Conservation (phyloP, 352 stramenopile genomes). For the Phytopythium mirpurense region DNA sequence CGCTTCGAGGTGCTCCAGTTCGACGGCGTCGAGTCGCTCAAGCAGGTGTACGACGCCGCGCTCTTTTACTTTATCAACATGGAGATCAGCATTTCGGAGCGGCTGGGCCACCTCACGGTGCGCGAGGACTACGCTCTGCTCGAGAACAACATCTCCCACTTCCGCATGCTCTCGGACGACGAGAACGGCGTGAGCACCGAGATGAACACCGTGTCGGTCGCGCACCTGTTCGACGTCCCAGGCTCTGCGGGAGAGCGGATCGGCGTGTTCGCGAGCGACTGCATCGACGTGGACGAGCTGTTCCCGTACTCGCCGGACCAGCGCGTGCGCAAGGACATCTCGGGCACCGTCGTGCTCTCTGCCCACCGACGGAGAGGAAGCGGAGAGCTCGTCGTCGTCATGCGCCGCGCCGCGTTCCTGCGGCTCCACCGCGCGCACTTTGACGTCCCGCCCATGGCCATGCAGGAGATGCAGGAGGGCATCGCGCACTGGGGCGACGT, state of each 20-base stretch:
- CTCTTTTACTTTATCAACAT: conserved; percentile 36
- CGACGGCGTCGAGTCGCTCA: conserved; percentile 18
- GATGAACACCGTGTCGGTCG: conserved; percentile 19
- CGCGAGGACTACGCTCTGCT: conserved; percentile 24
- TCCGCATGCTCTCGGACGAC: conserved; percentile 16
- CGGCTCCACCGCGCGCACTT: conserved; percentile 22
- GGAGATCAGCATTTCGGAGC: conserved; percentile 37
- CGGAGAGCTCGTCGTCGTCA: conserved; percentile 24
- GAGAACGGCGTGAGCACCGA: conserved; percentile 15
- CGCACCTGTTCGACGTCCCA: conserved; percentile 13
- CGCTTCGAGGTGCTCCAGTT: conserved; percentile 20
- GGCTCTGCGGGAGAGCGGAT: conserved; percentile 12
- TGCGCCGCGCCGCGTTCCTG: conserved; percentile 18
- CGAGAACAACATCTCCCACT: conserved; percentile 18
- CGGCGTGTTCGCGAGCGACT: conserved; percentile 24
- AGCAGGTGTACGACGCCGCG: conserved; percentile 29
- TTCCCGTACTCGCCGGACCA: conserved; percentile 14
- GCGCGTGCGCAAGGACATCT: conserved; percentile 27
- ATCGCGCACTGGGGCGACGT: conserved; percentile 28
- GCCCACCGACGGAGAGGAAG: conserved; percentile 1
- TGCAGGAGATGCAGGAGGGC: conserved; percentile 21
- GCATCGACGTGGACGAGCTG: conserved; percentile 10
- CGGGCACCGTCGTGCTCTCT: conserved; percentile 19
- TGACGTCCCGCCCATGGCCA: conserved; percentile 12
- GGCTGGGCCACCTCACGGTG: conserved; percentile 23